These are phyloP conservation scores for Primulina tabacum DNA, from an alignment of 257 asterid genomes.

Conservation along the genomic window DNA sequence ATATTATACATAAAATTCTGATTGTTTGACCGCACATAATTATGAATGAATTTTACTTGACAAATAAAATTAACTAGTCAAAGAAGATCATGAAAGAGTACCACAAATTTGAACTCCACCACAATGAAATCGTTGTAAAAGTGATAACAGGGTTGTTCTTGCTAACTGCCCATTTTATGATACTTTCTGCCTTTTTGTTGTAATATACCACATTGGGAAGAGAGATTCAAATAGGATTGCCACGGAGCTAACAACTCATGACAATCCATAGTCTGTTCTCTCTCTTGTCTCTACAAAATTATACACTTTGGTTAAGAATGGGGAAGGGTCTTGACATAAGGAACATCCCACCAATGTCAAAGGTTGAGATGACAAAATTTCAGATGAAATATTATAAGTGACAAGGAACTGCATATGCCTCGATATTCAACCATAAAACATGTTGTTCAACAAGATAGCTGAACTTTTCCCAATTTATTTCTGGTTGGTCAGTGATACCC, in stretches of 20 bases:
- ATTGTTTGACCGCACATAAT: not conserved
- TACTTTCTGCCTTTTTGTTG: not conserved
- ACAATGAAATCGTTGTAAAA: not conserved
- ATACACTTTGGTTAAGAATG: not conserved
- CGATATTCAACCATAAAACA: not conserved
- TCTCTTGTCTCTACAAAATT: not conserved
- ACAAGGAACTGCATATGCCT: constrained; percentile 10
- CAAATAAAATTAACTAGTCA: not conserved
- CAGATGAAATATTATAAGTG: not conserved
- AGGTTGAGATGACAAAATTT: constrained; percentile 4
- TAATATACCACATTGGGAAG: not conserved
- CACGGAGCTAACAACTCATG: not conserved
- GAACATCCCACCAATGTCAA: not conserved
- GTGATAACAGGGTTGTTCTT: not conserved
- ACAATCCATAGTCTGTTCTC: not conserved
- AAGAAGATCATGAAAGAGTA: not conserved
- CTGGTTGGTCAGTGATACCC: not conserved
- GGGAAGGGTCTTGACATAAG: not conserved
- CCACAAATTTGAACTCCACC: not conserved
- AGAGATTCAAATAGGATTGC: not conserved
- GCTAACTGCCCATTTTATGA: not conserved
- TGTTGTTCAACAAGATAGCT: not conserved
- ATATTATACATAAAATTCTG: not conserved
- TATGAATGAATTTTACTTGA: not conserved
- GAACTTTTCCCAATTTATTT: constrained; percentile 8